Evolutionary conservation across 345 rosid genomes (phyloP).

Genomic region (Passiflora organensis): DNA sequence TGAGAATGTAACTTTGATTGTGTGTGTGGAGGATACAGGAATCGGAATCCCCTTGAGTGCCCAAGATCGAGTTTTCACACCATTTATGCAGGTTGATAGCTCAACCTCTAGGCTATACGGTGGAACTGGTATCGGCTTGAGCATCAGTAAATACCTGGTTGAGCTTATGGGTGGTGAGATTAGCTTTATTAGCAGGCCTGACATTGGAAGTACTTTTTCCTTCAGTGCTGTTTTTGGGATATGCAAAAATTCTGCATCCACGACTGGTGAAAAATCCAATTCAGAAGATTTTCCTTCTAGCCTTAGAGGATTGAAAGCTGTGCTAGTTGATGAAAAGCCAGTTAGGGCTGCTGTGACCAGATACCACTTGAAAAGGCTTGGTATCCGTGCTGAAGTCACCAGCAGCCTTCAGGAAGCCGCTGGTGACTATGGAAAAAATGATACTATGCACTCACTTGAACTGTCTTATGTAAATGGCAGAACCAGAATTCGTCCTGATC

Average conservation of each 20-base stretch:
- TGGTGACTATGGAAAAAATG: slow-evolving; percentile 36
- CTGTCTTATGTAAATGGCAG: slow-evolving; percentile 24
- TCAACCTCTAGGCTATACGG: slow-evolving; percentile 89
- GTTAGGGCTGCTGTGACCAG: slow-evolving; percentile 87
- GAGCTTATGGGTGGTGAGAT: slow-evolving; percentile 94
- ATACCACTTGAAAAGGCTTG: slow-evolving; percentile 91
- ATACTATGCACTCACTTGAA: not conserved
- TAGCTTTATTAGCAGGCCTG: slow-evolving; percentile 69
- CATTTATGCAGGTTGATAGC: slow-evolving; percentile 97
- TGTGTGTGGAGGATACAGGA: slow-evolving; percentile 92
- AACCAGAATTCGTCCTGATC: slow-evolving; percentile 43
- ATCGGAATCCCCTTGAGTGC: slow-evolving; percentile 84
- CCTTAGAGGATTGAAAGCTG: slow-evolving; percentile 72
- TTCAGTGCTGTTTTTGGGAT: slow-evolving; percentile 61
- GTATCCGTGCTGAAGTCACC: slow-evolving; percentile 60
- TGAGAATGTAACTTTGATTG: slow-evolving; percentile 54
- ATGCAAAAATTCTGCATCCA: slow-evolving; percentile 31
- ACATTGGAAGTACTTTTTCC: slow-evolving; percentile 83
- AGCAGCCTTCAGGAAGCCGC: slow-evolving; percentile 39
- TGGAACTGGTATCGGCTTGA: slow-evolving; percentile 97
- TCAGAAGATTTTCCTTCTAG: slow-evolving; percentile 63
- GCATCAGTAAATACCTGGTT: slow-evolving; percentile 88
- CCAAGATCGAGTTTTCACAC: slow-evolving; percentile 85
- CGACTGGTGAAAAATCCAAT: slow-evolving; percentile 41
- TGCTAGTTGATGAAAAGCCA: slow-evolving; percentile 79